Percentiles rank a stretch among this genome's conserved stretches.
These are phyloP conservation scores for Aspergillus sp. DNA, from an alignment of 2,329 filamentous ascomycete species.

Conservation along the genomic window DNA sequence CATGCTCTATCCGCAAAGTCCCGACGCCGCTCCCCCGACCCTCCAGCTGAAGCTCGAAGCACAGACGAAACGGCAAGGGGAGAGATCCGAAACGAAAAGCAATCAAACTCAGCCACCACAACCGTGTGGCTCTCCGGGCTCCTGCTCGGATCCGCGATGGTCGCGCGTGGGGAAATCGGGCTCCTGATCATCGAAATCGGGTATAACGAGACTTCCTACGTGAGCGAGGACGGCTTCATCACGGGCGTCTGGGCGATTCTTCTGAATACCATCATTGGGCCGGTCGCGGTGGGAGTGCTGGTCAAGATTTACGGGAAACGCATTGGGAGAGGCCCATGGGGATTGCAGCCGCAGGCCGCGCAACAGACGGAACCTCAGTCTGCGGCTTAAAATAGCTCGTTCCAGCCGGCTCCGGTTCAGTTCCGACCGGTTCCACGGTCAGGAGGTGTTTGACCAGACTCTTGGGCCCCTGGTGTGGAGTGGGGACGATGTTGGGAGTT, in stretches of 20 bases:
- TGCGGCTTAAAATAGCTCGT: background rate
- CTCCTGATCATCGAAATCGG: slow-evolving; percentile 34
- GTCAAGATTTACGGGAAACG: slow-evolving; percentile 23
- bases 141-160: slow-evolving; percentile 34
- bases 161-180: slow-evolving; percentile 34
- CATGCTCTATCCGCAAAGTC: background rate
- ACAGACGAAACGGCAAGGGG: background rate
- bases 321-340: slow-evolving; percentile 29
- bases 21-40: background rate
- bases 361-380: background rate
- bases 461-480: no score
- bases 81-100: background rate
- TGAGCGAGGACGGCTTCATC: slow-evolving; percentile 36
- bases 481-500: no score
- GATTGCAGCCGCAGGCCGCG: slow-evolving; percentile 2
- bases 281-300: slow-evolving; percentile 27
- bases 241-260: slow-evolving; percentile 34
- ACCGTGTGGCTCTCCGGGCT: slow-evolving; percentile 23
- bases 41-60: background rate
- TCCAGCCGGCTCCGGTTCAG: no score
- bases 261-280: slow-evolving; percentile 33
- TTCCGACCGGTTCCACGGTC: no score
- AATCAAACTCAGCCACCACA: background rate
- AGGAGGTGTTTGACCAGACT: no score
- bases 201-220: slow-evolving; percentile 34